Evolutionary conservation across 2,329 filamentous ascomycete species (phyloP).

Genomic region (Penicillium sp.): DNA sequence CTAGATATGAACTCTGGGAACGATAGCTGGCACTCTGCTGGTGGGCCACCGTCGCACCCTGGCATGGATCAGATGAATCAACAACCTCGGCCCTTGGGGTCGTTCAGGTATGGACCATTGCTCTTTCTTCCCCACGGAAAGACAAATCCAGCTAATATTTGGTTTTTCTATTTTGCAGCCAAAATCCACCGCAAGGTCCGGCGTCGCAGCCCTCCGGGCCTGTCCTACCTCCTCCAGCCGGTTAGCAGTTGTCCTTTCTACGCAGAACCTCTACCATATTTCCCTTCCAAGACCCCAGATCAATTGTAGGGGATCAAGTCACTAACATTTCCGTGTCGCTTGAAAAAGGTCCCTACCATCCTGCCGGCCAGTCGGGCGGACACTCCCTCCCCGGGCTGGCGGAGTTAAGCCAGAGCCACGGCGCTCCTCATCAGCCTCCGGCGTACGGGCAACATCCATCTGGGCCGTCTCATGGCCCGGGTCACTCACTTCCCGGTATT

Average conservation of each 20-base stretch:
- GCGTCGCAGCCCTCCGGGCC: conserved; percentile 39
- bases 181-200: conserved; percentile 40
- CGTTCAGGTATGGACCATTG: conserved; percentile 41
- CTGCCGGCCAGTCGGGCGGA: conserved; percentile 41
- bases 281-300: background rate
- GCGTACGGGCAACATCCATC: conserved; percentile 45
- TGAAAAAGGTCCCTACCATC: conserved; percentile 41
- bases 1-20: conserved; percentile 44
- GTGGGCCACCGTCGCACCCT: conserved; percentile 42
- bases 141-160: conserved; percentile 11
- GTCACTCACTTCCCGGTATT: conserved; percentile 42
- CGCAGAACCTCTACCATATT: conserved; percentile 1
- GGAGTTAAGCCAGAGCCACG: conserved; percentile 47
- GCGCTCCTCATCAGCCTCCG: conserved; percentile 41
- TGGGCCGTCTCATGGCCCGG: conserved; percentile 34
- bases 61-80: conserved; percentile 45
- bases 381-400: conserved; percentile 48
- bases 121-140: background rate
- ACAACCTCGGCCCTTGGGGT: conserved; percentile 43
- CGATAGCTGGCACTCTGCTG: conserved; percentile 43
- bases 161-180: conserved; percentile 25
- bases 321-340: conserved; percentile 20
- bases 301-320: background rate
- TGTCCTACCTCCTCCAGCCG: conserved; percentile 41
- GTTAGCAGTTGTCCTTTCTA: conserved; percentile 29